Base-by-base conservation (phyloP, 441 rosid genomes). In the Jatropha multifida region DNA sequence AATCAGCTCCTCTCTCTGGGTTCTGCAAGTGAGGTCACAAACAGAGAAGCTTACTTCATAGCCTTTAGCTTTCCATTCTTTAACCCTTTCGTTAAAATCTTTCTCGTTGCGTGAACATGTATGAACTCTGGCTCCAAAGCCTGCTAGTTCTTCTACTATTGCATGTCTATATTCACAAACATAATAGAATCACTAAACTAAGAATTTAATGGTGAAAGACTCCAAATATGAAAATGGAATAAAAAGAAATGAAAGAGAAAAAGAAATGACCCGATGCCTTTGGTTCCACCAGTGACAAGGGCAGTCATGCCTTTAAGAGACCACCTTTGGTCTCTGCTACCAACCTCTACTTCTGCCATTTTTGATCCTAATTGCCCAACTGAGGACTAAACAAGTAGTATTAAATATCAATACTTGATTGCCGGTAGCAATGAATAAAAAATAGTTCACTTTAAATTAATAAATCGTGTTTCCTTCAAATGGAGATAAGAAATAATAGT, bases 241-340 rank as follows among this genome's bases (percentile, higher is more conserved):
- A 0, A 52, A 52, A 52, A 54, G 20, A 4, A 48, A 48, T 13
- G 14, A 48, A n/a, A 20, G 13, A 41, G 15, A 15, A 13, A 13
- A 4, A 6, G 4, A 15, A 62, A 64, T 26, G 48, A 82, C 88
- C 87, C 89, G 23, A 86, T 79, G 74, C 87, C 87, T 72, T 73
- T 77, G 79, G 87, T 82, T 51, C 89, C 89, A 10, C 89, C 86
- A 0, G 87, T 84, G 73, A 86, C 87, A 40, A 84, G 77, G 4
- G 89, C 89, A 7, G 83, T 86, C 85, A 71, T 81, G 54, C 83
- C 87, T 63, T 71, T 65, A 20, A 86, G 82, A 55, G 83, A 84
- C 90, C 90, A 86, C 67, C 85, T 84, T 26, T 79, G 61, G 55
- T 77, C 58, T 17, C 69, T 75, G 76, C 78, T 37, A 64, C 81